Percentiles rank a stretch among this genome's conserved stretches.
Evolutionary conservation across 192 early-diverging fungal species (phyloP).

Genomic region (Dimargaris xerosporica): DNA sequence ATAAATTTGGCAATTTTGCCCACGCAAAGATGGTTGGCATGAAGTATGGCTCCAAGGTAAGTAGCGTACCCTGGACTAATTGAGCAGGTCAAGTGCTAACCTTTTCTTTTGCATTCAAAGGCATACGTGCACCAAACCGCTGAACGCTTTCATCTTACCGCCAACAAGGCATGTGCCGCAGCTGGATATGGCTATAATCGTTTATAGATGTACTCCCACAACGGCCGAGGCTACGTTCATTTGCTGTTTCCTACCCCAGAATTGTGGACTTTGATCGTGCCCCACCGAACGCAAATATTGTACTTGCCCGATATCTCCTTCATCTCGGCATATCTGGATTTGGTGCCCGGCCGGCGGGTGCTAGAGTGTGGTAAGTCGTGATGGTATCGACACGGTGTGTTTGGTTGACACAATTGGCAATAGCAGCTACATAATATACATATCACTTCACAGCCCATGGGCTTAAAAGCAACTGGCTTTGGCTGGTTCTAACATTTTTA

Average conservation of each 20-base stretch:
- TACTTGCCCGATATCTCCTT: slow-evolving; percentile 92
- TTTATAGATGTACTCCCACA: slow-evolving; percentile 37
- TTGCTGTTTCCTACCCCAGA: slow-evolving; percentile 87
- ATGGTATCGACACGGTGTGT: too few relatives aligned
- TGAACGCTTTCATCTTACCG: too few relatives aligned
- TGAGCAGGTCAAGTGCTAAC: too few relatives aligned
- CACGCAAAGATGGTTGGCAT: slow-evolving; percentile 79
- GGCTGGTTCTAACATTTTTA: too few relatives aligned
- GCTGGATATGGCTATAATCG: too few relatives aligned
- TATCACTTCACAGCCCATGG: too few relatives aligned
- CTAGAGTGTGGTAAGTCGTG: slow-evolving; percentile 67
- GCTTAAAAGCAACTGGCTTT: too few relatives aligned
- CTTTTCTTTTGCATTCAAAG: too few relatives aligned
- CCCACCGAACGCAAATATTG: slow-evolving; percentile 93
- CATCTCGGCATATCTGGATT: slow-evolving; percentile 62
- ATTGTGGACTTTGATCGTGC: slow-evolving; percentile 83
- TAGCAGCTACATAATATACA: too few relatives aligned
- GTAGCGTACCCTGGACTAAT: not conserved
- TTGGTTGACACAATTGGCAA: too few relatives aligned
- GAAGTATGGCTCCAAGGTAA: slow-evolving; percentile 65
- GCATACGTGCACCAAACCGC: too few relatives aligned
- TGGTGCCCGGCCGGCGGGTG: slow-evolving; percentile 69
- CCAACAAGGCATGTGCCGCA: too few relatives aligned
- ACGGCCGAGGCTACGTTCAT: slow-evolving; percentile 60
- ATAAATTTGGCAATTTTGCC: slow-evolving; percentile 63